Evolutionary conservation across 176 grass and related monocot species (phyloP), one percentile per base, ranked within the genome.

Genomic region (Dendrocalamus sinicus): DNA sequence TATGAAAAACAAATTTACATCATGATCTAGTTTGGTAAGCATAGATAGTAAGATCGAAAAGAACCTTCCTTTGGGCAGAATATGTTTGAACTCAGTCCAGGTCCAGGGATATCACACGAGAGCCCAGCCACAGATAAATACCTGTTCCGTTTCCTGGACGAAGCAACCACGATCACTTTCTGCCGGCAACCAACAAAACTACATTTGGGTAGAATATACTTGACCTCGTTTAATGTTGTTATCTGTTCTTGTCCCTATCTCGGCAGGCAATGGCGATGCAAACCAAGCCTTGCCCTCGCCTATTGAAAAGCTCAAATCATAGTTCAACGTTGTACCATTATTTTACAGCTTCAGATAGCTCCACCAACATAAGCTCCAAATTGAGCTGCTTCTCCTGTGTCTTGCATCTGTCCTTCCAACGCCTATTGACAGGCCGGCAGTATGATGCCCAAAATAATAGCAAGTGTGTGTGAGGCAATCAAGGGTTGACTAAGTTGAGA

Each of bases 191-290:
- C 16, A 79, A 26, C 68, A 69, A 52, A 68, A 10, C 17, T 12
- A 65, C 65, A 72, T 51, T 63, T 19, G 16, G 79, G 30, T 22
- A 7, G 73, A 73, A 2, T 41, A 90, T 73, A 47, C 80, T 66
- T 55, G 28, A 46, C 47, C 55, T 87, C 24, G 53, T 81, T 76
- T 22, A 12, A 22, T 75, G 57, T 48, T 70, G 47, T 16, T 58
- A 73, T 32, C 41, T 68, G 40, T 28, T 77, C n/a, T 88, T 88
- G 32, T 88, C 53, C 47, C 11, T 45, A 75, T 81, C 41, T 84
- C 61, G 43, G 85, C 76, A 70, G 53, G 81, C 89, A 44, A 68
- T 63, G 68, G 51, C 70, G 75, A 91, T 83, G 79, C 7, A 91
- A 87, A 80, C 89, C 17, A 87, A 84, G 80, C 80, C 55, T 40